Conservation (phyloP, 83 land plant genomes). For the Picea mariana region DNA sequence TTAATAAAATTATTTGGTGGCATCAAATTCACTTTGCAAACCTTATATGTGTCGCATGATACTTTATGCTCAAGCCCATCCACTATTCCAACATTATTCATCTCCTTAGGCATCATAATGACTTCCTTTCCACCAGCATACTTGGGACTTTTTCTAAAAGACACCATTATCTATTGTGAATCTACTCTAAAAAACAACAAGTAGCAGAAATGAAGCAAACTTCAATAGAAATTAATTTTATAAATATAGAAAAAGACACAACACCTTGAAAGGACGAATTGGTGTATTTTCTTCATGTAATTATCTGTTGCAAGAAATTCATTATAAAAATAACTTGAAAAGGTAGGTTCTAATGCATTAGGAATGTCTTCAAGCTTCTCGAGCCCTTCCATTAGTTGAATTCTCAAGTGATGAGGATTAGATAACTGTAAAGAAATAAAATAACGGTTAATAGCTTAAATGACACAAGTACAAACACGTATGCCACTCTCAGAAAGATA, state of each 20-base stretch:
- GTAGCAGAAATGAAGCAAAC: not conserved
- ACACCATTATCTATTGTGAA: not conserved
- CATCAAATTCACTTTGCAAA: conserved; percentile 6
- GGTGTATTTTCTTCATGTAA: conserved; percentile 28
- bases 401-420: conserved; percentile 38
- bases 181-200: not conserved
- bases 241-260: not conserved
- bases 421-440: conserved; percentile 37
- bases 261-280: conserved; percentile 27
- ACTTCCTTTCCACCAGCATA: conserved; percentile 33
- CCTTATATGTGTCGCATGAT: conserved; percentile 83
- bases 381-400: conserved; percentile 67
- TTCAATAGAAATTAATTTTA: not conserved
- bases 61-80: conserved; percentile 89
- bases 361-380: conserved; percentile 66
- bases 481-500: not conserved
- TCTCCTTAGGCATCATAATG: conserved; percentile 28
- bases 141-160: conserved; percentile 56
- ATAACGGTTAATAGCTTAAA: not conserved
- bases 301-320: conserved; percentile 44
- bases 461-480: not conserved
- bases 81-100: conserved; percentile 47
- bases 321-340: conserved; percentile 48
- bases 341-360: conserved; percentile 52
- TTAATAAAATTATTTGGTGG: not conserved